Conservation (phyloP, 2,329 filamentous ascomycete species). For the Aureobasidium namibiae region DNA sequence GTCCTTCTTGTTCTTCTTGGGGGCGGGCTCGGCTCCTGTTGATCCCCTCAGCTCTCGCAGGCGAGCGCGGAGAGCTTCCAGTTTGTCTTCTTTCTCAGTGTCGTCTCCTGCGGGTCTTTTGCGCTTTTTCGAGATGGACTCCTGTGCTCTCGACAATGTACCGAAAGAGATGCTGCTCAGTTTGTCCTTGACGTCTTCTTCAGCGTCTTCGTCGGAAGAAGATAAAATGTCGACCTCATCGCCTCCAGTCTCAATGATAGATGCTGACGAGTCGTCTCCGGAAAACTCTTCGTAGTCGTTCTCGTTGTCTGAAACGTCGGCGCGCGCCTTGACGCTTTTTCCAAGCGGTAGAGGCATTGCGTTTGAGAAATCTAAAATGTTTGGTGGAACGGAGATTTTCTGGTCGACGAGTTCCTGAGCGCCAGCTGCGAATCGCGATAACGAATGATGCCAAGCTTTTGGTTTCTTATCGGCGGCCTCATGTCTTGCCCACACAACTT, state of each 20-base stretch:
- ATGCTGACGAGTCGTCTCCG: constrained; percentile 31
- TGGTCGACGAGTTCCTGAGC: too few relatives aligned
- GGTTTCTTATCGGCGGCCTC: background rate
- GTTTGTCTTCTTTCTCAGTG: constrained; percentile 36
- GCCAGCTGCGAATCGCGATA: too few relatives aligned
- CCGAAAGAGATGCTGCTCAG: constrained; percentile 71
- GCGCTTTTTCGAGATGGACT: constrained; percentile 46
- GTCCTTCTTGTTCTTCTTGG: constrained; percentile 15
- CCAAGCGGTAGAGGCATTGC: constrained; percentile 16
- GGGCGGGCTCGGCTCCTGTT: constrained; percentile 25
- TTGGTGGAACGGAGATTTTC: background rate
- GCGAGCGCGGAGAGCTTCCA: constrained; percentile 37
- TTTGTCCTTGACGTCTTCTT: constrained; percentile 34
- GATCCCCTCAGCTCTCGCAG: constrained; percentile 36
- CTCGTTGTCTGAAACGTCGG: constrained; percentile 11
- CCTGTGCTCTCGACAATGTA: constrained; percentile 80
- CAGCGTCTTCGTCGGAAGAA: constrained; percentile 18
- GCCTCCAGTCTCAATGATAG: constrained; percentile 31
- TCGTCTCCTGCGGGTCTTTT: constrained; percentile 33
- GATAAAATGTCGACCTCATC: constrained; percentile 18
- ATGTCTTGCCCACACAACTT: background rate
- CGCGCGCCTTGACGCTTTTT: constrained; percentile 17
- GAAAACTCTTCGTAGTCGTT: constrained; percentile 21
- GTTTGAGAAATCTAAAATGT: background rate
- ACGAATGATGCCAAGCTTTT: background rate